A percentile compares a stretch with the other conserved stretches of the same genome.
Evolutionary conservation across 169 alveolate species (phyloP).

Genomic region (Cryptosporidium parvum): DNA sequence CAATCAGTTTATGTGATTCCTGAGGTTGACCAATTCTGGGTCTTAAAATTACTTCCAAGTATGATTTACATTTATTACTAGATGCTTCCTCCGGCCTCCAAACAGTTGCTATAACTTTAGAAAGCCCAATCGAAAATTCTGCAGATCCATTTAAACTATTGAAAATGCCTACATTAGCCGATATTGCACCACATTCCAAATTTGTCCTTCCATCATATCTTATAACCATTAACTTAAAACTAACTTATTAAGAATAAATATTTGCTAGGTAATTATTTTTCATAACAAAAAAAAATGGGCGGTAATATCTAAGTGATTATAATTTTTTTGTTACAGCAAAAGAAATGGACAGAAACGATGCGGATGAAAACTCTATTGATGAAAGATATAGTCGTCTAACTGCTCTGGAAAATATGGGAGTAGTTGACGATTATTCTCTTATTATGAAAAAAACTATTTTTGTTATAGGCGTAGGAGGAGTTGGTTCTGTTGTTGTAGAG

Average conservation of each 20-base stretch:
- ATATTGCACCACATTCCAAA: conserved; percentile 52
- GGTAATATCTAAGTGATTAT: not conserved
- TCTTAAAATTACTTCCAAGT: conserved; percentile 46
- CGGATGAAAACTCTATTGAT: conserved; percentile 36
- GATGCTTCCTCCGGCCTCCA: conserved; percentile 71
- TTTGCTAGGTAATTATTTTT: not conserved
- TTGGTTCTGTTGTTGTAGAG: conserved; percentile 96
- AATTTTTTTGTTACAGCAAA: not conserved
- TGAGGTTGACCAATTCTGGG: conserved; percentile 34
- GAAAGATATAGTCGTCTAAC: conserved; percentile 90
- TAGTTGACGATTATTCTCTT: conserved; percentile 89
- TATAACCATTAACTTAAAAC: conserved; percentile 18
- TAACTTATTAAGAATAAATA: not conserved
- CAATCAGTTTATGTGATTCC: conserved; percentile 40
- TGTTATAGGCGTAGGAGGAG: conserved; percentile 96
- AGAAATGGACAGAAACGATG: not conserved
- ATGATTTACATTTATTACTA: conserved; percentile 24
- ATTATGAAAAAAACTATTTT: conserved; percentile 87
- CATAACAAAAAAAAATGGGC: not conserved
- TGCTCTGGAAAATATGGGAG: conserved; percentile 96
- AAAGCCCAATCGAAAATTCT: conserved; percentile 61
- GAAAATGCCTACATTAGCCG: conserved; percentile 34
- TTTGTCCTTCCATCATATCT: conserved; percentile 69
- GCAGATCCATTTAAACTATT: conserved; percentile 63
- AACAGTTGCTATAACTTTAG: conserved; percentile 48